These are phyloP conservation scores for Ambrosia trifida DNA, from an alignment of 129 eudicot genomes.

Conservation along the genomic window DNA sequence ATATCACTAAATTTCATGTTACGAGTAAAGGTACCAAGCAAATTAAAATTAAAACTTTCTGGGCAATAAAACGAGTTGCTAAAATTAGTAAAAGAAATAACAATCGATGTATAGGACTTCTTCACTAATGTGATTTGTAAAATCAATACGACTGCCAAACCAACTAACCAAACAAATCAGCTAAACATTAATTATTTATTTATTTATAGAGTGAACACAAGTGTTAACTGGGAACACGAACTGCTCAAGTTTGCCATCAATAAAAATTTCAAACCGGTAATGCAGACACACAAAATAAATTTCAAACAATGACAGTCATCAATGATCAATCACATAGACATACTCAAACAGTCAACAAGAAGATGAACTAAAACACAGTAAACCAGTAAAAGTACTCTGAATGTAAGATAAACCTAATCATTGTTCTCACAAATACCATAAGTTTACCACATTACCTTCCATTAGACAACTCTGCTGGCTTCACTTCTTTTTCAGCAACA, in stretches of 20 bases:
- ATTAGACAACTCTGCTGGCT: constrained; percentile 32
- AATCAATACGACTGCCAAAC: constrained; percentile 8
- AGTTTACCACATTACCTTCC: constrained; percentile 54
- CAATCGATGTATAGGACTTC: background rate
- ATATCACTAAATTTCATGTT: background rate
- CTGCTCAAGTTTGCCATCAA: background rate
- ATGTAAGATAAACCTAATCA: background rate
- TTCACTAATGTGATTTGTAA: background rate
- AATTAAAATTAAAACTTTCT: too few species aligned
- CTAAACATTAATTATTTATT: background rate
- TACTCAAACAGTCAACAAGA: background rate
- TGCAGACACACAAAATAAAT: background rate
- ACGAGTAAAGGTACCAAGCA: background rate
- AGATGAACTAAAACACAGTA: background rate
- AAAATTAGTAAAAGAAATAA: background rate
- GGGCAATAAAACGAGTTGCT: constrained; percentile 13
- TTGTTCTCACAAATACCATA: constrained; percentile 7
- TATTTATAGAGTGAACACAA: background rate
- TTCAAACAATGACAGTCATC: background rate
- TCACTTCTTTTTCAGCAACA: constrained; percentile 47
- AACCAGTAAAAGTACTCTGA: background rate
- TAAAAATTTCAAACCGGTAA: background rate
- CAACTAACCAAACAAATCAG: constrained; percentile 4
- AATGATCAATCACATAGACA: background rate
- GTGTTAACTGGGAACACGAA: background rate